Base-by-base conservation (phyloP, 208 protist species). In the Endotrypanum monterogeii region DNA sequence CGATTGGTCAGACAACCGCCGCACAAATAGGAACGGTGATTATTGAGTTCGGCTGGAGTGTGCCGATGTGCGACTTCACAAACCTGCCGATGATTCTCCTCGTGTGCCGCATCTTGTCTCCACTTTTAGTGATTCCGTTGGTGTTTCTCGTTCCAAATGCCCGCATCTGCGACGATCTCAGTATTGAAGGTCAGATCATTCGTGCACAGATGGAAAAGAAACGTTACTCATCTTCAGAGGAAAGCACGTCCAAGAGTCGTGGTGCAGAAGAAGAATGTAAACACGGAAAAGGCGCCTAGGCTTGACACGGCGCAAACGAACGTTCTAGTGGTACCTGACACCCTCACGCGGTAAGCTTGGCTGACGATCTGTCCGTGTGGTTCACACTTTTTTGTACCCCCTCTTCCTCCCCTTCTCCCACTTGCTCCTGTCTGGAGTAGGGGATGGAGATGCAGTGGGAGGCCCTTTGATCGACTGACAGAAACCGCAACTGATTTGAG, bases 61-160 rank as follows among this genome's bases (percentile, higher is more conserved):
- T 95, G 6, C 55, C 67, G n/a, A 68, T 67, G 41, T 95, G 88
- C 72, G 82, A 93, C 74, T 92, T 89, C 73, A 28, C 54, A 48
- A 88, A 93, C 66, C 66, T 89, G 28, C 70, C 73, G 56, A 71
- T 44, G 79, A 69, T 95, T 39, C 50, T 95, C 28, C 50, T 91
- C 6, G 28, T 93, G 12, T 78, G 83, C 50, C 83, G 89, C 74
- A 78, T 89, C 12, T 37, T 79, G 39, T 56, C 78, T 20, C 90
- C 88, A 8, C 63, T 90, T 56, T 54, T 93, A 46, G 69, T 74
- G 44, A 82, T 95, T 20, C 86, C 88, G 23, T 75, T 91, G 20
- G 83, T 84, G 41, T 89, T 87, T 61, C 63, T 93, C 8, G 78
- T 95, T n/a, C 90, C 90, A 11, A 65, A 52, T 37, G 82, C 83